Evolutionary conservation across 2,329 filamentous ascomycete genomes (phyloP), one percentile per base, ranked within the genome.

Genomic region (Pseudogymnoascus sp.): DNA sequence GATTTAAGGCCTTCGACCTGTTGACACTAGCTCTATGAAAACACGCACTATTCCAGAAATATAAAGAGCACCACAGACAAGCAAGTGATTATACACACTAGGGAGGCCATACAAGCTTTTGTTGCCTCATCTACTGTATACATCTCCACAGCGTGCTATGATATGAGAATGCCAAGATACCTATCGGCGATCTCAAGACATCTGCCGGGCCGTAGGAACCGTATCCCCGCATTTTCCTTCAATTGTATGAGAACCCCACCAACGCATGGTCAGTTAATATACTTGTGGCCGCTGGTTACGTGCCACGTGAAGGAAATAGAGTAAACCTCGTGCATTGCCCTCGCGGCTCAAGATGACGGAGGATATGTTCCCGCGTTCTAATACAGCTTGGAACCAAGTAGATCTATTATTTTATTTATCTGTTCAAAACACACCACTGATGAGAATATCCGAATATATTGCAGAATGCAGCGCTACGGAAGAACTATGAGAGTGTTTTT

Each of bases 221-320:
- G 49, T 3, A 9, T 9, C 49, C 49, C 49, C 49, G n/a, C 49
- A 55, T 33, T 55, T 55, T 55, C 28, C 49, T 33, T 33, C 25
- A 33, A 33, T 21, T 52, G 45, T 16, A 52, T 5, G 25, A 52
- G 25, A 52, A 31, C 9, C 49, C 28, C 16, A 55, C 49, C 28
- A 55, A 33, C 49, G 49, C 28, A 55, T 55, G 28, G 49, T 4
- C 49, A 33, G 28, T 55, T 55, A 55, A 55, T 55, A 55, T 55
- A 35, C 28, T 55, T 33, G 28, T 33, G n/a, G 49, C 49, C 16
- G 49, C 14, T 21, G n/a, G 5, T 16, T 35, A 18, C 9, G 16
- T 55, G 49, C 49, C 49, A 55, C 49, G 49, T 55, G 49, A 55
- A 55, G 25, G n/a, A 35, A 55, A 55, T 55, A 55, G 28, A 55